Base-by-base conservation (phyloP, 257 asterid species). In the Nicotiana obtusifolia region DNA sequence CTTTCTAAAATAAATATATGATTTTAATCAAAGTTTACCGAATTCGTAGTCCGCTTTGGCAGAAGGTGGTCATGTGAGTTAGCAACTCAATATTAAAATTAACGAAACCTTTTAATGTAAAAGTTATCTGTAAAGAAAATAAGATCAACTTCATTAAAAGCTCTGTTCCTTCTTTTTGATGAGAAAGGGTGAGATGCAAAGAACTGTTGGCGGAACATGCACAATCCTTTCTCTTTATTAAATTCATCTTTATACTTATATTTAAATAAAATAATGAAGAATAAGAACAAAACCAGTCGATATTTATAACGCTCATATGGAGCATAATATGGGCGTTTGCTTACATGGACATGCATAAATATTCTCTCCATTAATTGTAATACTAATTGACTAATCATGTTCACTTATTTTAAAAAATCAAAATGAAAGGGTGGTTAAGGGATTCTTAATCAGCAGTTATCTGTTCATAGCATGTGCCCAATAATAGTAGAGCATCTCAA, bases 381-480 rank as follows among this genome's bases (percentile, higher is more conserved):
- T 33, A 78, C 19, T 60, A 60, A 19, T 37, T 78, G 37, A 60
- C 15, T 75, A 75, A 75, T 75, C 62, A 75, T 75, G 62, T 49
- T 75, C 5, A 24, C 7, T 75, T 7, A n/a, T 20, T 5, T 24
- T 75, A 47, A 24, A 75, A 47, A 47, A 78, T 60, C 15, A 60
- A 22, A 78, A 59, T 78, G 14, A 49, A 60, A 37, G 13, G 81
- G 79, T 56, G 20, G 81, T 82, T 82, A 79, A 59, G 52, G 75
- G 24, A 69, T 80, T 82, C 54, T 82, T 80, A 81, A 85, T 85
- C 75, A 61, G 41, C 76, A 77, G 85, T 83, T 83, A 78, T 65
- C 62, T 57, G 80, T 78, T 79, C 85, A 81, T 78, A 77, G 68
- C 88, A 87, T 83, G 88, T 84, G 86, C 85, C 77, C 80, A 82